Base-by-base conservation (phyloP, 768 basidiomycete species). In the Dendrothele bispora region DNA sequence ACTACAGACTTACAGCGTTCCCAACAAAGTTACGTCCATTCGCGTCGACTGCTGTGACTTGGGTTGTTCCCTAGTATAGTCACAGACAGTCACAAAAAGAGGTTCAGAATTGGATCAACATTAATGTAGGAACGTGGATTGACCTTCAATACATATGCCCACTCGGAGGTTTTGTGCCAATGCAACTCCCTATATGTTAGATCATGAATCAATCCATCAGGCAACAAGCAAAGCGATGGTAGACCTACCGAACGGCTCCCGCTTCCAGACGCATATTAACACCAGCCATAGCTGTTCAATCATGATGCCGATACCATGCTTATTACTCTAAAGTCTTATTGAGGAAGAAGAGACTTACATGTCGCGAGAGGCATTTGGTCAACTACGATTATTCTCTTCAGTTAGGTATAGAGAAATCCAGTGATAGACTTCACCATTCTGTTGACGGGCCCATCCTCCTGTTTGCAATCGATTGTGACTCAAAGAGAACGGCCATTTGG, bases 381-480 rank as follows among this genome's bases (percentile, higher is more conserved):
- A 4, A 72, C 76, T 77, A 40, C 5, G n/a, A 39, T 5, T 10
- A 10, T 18, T 51, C n/a, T n/a, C n/a, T n/a, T n/a, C n/a, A n/a
- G n/a, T n/a, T n/a, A n/a, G n/a, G n/a, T n/a, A n/a, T n/a, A 26
- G 15, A 11, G 24, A 43, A 25, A 28, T 15, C 10, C 18, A 7
- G 12, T 7, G 29, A 10, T 22, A 8, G 10, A 38, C 59, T 72
- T 17, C 43, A 78, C 83, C 51, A 50, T 80, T 85, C 60, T 84
- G 76, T 56, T 82, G 72, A 38, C 82, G 72, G 22, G 83, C 78
- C 82, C 83, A 86, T 1, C 84, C 84, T 17, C 82, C 84, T 3
- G 70, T 68, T 42, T 75, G 73, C 10, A 85, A 53, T 25, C 80
- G 77, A 55, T 72, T 83, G 56, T 82, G 80, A 49, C 82, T 83